A percentile compares a stretch with the other conserved stretches of the same genome.
Evolutionary conservation across 1,284 basidiomycete genomes (phyloP).

Genomic region (Boletus sp.): DNA sequence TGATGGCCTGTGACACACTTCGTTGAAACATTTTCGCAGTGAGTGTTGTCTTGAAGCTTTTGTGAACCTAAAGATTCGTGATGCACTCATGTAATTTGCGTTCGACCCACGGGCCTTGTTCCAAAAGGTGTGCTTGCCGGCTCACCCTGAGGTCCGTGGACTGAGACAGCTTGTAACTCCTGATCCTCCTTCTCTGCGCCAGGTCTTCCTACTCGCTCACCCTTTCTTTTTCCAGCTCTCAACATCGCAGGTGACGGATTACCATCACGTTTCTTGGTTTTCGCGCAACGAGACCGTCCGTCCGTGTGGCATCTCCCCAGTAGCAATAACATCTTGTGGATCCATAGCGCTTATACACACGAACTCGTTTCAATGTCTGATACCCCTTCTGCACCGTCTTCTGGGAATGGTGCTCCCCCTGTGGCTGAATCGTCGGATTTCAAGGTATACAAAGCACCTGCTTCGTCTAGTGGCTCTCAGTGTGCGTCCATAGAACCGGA

Average conservation of each 20-base stretch:
- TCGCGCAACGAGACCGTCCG: conserved; percentile 10
- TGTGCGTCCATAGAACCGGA: conserved; percentile 31
- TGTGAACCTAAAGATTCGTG: conserved; percentile 45
- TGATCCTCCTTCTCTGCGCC: conserved; percentile 40
- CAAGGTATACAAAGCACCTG: conserved; percentile 53
- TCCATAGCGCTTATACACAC: conserved; percentile 21
- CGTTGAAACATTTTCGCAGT: no score
- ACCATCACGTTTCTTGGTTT: conserved; percentile 9
- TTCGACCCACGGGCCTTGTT: conserved; percentile 62
- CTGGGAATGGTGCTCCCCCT: conserved; percentile 3
- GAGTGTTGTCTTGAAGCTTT: no score
- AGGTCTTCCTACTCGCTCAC: conserved; percentile 10
- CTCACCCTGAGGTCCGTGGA: conserved; percentile 62
- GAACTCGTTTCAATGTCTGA: conserved; percentile 32
- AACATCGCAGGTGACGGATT: background rate
- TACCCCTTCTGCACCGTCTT: conserved; percentile 19
- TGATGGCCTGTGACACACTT: no score
- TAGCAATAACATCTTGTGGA: conserved; percentile 26
- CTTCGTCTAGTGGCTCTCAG: conserved; percentile 17
- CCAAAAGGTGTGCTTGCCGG: conserved; percentile 77
- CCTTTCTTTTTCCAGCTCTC: conserved; percentile 8
- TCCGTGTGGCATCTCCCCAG: conserved; percentile 18
- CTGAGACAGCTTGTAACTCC: conserved; percentile 67
- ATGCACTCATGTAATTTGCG: conserved; percentile 83
- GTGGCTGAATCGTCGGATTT: conserved; percentile 35